Conservation (phyloP, 2,329 filamentous ascomycete genomes). For the Trichoderma koningiopsis region DNA sequence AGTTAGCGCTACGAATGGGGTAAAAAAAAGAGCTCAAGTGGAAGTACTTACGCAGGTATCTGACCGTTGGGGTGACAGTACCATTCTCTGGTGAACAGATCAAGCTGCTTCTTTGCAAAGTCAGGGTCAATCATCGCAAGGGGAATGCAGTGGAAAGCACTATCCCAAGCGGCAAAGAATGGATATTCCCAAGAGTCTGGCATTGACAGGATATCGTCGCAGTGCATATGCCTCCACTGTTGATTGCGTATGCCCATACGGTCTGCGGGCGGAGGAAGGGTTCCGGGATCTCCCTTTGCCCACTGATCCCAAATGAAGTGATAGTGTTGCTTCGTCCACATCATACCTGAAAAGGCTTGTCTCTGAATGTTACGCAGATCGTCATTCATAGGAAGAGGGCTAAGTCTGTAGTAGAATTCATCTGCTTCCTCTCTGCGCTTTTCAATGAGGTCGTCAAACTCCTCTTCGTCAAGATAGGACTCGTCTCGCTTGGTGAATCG, state of each 20-base stretch:
- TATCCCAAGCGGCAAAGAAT: constrained; percentile 97
- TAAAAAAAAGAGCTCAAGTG: background rate
- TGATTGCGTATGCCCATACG: constrained; percentile 82
- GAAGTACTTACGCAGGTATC: constrained; percentile 70
- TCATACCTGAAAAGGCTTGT: constrained; percentile 93
- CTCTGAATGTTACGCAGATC: constrained; percentile 93
- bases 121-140: constrained; percentile 97
- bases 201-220: constrained; percentile 96
- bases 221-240: constrained; percentile 92
- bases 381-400: constrained; percentile 88
- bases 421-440: constrained; percentile 86
- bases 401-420: constrained; percentile 93
- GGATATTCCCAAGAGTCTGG: constrained; percentile 98
- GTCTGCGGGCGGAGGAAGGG: constrained; percentile 80
- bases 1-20: constrained; percentile 24
- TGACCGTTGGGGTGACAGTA: constrained; percentile 98
- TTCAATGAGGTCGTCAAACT: constrained; percentile 89
- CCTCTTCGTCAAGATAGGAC: constrained; percentile 84
- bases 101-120: constrained; percentile 96
- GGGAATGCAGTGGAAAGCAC: constrained; percentile 94
- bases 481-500: constrained; percentile 76
- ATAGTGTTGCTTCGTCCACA: constrained; percentile 98
- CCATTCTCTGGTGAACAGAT: constrained; percentile 95
- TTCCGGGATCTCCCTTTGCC: constrained; percentile 89
- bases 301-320: constrained; percentile 97